Percentiles rank a stretch among this genome's conserved stretches.
These are phyloP conservation scores for Apiospora kogelbergensis DNA, from an alignment of 2,329 filamentous ascomycete species.

Conservation along the genomic window DNA sequence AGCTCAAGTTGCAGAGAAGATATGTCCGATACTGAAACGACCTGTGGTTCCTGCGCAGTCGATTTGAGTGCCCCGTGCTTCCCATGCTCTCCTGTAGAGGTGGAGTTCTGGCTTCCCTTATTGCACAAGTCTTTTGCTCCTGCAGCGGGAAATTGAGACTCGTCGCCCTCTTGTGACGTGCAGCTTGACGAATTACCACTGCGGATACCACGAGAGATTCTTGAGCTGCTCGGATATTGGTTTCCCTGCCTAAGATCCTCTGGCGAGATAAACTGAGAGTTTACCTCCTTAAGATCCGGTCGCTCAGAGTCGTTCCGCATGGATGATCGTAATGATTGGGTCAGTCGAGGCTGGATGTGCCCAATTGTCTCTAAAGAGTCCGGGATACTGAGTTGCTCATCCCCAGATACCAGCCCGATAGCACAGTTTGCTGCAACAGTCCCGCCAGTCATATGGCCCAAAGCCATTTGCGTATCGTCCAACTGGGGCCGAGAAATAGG, in stretches of 20 bases:
- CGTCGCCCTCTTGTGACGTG: background rate
- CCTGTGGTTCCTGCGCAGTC: background rate
- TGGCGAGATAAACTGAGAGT: background rate
- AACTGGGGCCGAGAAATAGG: background rate
- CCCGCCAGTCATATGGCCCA: constrained; percentile 9
- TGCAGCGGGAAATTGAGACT: background rate
- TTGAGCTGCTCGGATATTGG: background rate
- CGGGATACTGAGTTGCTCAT: background rate
- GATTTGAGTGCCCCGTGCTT: background rate
- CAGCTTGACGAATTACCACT: background rate
- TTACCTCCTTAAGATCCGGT: background rate
- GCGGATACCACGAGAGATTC: background rate
- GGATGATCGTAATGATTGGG: background rate
- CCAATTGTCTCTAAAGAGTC: background rate
- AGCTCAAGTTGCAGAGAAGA: constrained; percentile 15
- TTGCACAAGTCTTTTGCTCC: background rate
- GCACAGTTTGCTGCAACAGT: background rate
- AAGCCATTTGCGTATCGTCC: background rate
- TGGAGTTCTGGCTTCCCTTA: background rate
- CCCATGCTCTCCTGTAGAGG: background rate
- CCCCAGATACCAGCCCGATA: background rate
- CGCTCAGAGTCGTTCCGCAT: background rate
- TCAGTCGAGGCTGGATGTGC: background rate
- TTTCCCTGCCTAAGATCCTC: background rate
- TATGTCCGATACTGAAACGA: background rate